Evolutionary conservation across 192 early-diverging fungal genomes (phyloP).

Genomic region (Coemansia sp.): DNA sequence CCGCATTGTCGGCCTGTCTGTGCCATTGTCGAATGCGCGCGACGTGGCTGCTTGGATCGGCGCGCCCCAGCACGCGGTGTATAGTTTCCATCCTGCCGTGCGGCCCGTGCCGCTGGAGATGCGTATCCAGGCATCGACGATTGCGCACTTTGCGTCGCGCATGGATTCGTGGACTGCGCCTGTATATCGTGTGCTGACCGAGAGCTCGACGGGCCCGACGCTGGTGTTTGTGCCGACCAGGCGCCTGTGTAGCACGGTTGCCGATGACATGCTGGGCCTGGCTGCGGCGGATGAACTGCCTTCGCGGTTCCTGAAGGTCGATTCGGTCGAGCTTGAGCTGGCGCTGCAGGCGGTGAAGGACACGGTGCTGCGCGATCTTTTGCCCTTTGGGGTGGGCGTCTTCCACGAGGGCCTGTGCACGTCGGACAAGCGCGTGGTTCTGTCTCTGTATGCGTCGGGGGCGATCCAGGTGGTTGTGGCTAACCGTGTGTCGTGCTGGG

Average conservation of each 20-base stretch:
- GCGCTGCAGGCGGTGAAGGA: conserved; percentile 68
- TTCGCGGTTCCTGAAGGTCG: conserved; percentile 67
- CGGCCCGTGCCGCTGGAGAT: conserved; percentile 94
- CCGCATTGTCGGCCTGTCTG: conserved; percentile 88
- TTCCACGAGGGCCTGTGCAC: conserved; percentile 87
- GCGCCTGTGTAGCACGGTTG: conserved; percentile 83
- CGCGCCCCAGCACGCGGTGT: conserved; percentile 67
- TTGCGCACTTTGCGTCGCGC: conserved; percentile 90
- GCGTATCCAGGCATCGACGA: conserved; percentile 86
- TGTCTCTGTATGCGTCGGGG: conserved; percentile 66
- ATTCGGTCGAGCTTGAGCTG: conserved; percentile 57
- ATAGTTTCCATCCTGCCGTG: conserved; percentile 93
- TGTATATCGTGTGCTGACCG: conserved; percentile 24
- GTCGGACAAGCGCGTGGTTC: conserved; percentile 69
- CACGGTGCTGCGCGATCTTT: conserved; percentile 61
- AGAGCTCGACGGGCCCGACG: conserved; percentile 1
- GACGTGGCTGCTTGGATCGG: conserved; percentile 99
- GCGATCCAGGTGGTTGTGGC: conserved; percentile 89
- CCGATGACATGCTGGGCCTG: conserved; percentile 78
- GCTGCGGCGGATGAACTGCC: conserved; percentile 73
- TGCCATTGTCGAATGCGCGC: conserved; percentile 93
- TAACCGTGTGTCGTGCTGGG: conserved; percentile 90
- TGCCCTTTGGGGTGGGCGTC: conserved; percentile 81
- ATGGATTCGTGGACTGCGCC: conserved; percentile 95
- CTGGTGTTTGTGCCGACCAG: conserved; percentile 91